Percentiles rank a stretch among this genome's conserved stretches.
Evolutionary conservation across 2,329 filamentous ascomycete species (phyloP).

Genomic region (Pseudogymnoascus sp.): DNA sequence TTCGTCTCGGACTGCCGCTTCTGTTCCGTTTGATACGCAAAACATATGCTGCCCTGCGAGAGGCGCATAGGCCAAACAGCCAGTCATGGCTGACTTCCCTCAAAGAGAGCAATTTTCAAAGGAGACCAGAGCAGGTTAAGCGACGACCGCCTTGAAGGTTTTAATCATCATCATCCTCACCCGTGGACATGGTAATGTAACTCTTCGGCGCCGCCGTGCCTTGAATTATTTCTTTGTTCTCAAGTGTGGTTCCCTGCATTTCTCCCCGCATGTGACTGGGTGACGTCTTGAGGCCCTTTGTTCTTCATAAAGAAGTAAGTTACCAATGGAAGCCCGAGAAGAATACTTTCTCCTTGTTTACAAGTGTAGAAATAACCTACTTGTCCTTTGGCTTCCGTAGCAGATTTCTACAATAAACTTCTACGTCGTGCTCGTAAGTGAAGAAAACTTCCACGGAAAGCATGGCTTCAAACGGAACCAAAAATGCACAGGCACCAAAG

Average conservation of each 20-base stretch:
- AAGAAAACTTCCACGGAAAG: neutral
- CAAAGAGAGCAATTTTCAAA: neutral
- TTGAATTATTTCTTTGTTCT: constrained; percentile 2
- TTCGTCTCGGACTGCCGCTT: neutral
- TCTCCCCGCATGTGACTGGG: neutral
- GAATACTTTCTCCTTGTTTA: neutral
- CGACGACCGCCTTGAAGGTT: neutral
- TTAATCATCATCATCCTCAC: neutral
- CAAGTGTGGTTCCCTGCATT: neutral
- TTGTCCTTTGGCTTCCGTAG: neutral
- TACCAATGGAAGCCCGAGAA: neutral
- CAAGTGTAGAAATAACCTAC: constrained; percentile 1
- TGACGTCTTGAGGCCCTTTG: neutral
- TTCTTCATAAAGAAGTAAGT: neutral
- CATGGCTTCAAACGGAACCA: constrained; percentile 1
- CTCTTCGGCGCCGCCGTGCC: neutral
- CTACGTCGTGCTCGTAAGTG: neutral
- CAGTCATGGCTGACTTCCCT: neutral
- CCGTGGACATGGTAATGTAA: neutral
- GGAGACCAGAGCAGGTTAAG: neutral
- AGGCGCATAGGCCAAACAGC: neutral
- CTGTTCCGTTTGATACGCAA: neutral
- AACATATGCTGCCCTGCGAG: neutral
- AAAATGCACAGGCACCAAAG: neutral
- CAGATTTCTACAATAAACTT: neutral